Conservation (phyloP, 306 rosid genomes). For the Comarum palustre region DNA sequence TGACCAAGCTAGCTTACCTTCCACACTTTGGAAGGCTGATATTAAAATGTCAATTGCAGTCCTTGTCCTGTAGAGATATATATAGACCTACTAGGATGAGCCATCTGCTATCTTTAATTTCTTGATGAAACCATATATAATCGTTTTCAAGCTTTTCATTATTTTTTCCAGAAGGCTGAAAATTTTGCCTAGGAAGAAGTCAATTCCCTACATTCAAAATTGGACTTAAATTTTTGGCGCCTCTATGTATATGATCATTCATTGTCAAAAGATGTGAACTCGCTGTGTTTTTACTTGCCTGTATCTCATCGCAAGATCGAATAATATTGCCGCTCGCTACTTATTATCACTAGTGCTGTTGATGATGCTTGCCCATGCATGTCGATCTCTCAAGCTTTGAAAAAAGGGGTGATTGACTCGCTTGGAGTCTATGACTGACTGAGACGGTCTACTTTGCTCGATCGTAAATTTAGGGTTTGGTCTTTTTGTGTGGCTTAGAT, state of each 20-base stretch:
- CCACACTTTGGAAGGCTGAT: background rate
- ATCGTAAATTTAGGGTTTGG: background rate
- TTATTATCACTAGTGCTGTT: background rate
- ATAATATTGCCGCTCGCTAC: too few species aligned
- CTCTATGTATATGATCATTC: too few species aligned
- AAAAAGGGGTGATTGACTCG: background rate
- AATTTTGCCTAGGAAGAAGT: background rate
- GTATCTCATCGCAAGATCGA: background rate
- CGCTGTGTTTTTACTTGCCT: background rate
- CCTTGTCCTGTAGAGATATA: background rate
- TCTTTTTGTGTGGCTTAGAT: background rate
- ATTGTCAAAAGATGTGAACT: constrained; percentile 6
- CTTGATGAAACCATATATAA: background rate
- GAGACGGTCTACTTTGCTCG: background rate
- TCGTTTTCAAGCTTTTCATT: background rate
- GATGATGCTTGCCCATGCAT: too few species aligned
- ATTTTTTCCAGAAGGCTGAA: background rate
- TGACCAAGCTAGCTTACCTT: background rate
- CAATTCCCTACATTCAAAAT: background rate
- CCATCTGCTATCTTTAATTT: background rate
- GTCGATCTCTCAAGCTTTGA: background rate
- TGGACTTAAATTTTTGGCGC: too few species aligned
- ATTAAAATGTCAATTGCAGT: background rate
- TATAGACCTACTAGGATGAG: background rate
- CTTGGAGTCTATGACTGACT: background rate